These are phyloP conservation scores for Epichloe bromicola DNA, from an alignment of 2,329 filamentous ascomycete species.

Conservation along the genomic window DNA sequence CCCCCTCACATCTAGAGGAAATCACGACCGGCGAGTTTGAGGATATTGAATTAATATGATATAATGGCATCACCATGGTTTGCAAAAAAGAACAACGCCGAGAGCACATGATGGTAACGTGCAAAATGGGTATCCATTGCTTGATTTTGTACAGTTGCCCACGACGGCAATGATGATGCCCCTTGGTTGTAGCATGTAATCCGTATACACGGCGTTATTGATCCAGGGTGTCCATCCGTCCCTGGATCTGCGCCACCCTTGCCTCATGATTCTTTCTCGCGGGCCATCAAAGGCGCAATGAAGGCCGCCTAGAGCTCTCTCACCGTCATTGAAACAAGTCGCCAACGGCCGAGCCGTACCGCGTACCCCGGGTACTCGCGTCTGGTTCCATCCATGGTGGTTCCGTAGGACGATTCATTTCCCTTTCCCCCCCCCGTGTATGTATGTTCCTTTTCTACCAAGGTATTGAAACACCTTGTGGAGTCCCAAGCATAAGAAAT, in stretches of 20 bases:
- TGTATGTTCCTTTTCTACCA: no score
- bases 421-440: no score
- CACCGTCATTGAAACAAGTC: background rate
- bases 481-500: background rate
- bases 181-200: background rate
- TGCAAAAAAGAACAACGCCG: background rate
- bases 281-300: no score
- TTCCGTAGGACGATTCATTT: no score
- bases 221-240: no score
- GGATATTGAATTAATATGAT: background rate
- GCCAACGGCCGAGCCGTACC: no score
- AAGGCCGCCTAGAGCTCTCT: background rate
- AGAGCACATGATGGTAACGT: background rate
- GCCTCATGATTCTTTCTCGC: no score
- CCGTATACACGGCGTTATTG: background rate
- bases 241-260: no score
- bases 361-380: no score
- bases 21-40: background rate
- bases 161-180: background rate
- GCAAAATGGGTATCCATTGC: background rate
- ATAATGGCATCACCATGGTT: background rate
- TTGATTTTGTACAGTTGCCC: background rate
- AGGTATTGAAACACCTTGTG: no score
- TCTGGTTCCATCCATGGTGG: background rate
- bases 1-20: conserved; percentile 2